These are phyloP conservation scores for Lathyrus tuberosus DNA, from an alignment of 306 rosid species.

Conservation along the genomic window DNA sequence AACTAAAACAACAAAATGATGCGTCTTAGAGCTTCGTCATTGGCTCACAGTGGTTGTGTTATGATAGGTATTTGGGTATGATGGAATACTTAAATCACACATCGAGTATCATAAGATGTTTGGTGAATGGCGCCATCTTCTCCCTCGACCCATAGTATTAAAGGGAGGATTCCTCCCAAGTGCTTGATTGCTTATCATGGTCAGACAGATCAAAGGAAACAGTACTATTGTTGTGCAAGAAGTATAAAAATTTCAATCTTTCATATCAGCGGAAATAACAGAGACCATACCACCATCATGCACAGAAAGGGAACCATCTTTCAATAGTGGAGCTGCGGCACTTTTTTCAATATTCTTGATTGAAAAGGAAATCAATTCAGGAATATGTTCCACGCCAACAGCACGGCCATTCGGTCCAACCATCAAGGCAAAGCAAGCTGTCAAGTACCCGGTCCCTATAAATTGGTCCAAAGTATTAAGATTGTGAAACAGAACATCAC, in stretches of 20 bases:
- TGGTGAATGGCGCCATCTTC: not conserved
- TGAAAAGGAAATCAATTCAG: conserved; percentile 82
- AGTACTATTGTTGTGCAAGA: not conserved
- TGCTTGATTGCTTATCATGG: not conserved
- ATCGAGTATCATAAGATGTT: not conserved
- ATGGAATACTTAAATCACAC: not conserved
- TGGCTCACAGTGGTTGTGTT: not conserved
- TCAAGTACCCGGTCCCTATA: conserved; percentile 90
- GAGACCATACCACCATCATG: conserved; percentile 70
- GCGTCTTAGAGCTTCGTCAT: not conserved
- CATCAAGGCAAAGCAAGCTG: conserved; percentile 93
- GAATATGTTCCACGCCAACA: conserved; percentile 93
- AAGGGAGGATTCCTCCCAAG: not conserved
- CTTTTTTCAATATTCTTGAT: conserved; percentile 69
- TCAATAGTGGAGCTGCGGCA: conserved; percentile 70
- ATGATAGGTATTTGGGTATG: not conserved
- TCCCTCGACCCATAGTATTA: not conserved
- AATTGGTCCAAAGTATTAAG: conserved; percentile 14
- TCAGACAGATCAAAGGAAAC: not conserved
- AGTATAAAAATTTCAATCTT: not conserved
- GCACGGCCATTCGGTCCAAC: conserved; percentile 83
- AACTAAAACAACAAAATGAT: not conserved
- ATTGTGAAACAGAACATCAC: conserved; percentile 9
- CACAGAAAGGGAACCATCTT: conserved; percentile 81
- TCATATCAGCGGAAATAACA: not conserved